phyloP scores from a whole-genome alignment of 345 rosid species.

The Carallia brachiata region DNA sequence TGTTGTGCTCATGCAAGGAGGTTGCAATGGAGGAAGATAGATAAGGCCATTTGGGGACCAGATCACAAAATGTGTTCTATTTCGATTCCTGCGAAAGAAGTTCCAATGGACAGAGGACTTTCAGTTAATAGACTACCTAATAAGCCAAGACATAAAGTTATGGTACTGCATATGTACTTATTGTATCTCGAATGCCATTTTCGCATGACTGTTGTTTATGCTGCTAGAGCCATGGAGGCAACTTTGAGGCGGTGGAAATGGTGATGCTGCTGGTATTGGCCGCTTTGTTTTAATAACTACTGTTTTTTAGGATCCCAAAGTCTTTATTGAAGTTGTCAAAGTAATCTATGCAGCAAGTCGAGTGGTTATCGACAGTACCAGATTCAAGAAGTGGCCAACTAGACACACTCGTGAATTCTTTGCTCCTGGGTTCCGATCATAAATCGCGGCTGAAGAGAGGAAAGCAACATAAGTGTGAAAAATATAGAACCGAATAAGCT shows the following conservation, averaged over 20 bases:
- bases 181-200: constrained; percentile 32
- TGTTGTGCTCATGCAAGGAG: constrained; percentile 35
- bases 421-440: constrained; percentile 30
- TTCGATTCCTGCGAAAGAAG: constrained; percentile 33
- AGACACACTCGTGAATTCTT: constrained; percentile 22
- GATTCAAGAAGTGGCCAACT: constrained; percentile 37
- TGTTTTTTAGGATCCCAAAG: constrained; percentile 30
- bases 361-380: constrained; percentile 22
- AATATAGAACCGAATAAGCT: too few species aligned
- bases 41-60: constrained; percentile 32
- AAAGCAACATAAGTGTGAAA: not conserved
- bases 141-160: not conserved
- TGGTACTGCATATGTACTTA: constrained; percentile 5
- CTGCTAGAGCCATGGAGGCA: constrained; percentile 85
- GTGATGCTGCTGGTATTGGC: not conserved
- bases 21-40: constrained; percentile 42
- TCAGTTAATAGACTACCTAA: not conserved
- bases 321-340: constrained; percentile 47
- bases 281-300: constrained; percentile 20
- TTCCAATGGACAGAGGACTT: not conserved
- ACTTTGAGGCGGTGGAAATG: constrained; percentile 35
- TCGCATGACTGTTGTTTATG: constrained; percentile 52
- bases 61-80: constrained; percentile 36
- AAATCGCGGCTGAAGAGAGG: constrained; percentile 33
- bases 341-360: constrained; percentile 43